These are phyloP conservation scores for Xylaria cubensis DNA, from an alignment of 495 filamentous ascomycete genomes.

Conservation along the genomic window DNA sequence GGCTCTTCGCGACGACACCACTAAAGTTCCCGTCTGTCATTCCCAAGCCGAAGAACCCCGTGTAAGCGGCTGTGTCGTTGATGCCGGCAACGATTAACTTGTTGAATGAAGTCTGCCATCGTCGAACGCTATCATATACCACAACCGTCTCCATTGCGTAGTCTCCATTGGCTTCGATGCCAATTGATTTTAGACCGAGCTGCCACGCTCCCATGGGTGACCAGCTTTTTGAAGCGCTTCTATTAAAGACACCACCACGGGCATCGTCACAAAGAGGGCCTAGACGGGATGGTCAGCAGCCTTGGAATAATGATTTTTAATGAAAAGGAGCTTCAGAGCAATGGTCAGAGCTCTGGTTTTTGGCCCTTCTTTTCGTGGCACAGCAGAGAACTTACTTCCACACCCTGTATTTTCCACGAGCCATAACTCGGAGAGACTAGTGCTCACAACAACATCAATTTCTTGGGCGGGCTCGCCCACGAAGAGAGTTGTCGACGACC, in stretches of 20 bases:
- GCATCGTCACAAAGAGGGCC: slow-evolving; percentile 49
- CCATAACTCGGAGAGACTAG: slow-evolving; percentile 64
- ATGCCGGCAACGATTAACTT: slow-evolving; percentile 60
- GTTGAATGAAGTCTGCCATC: slow-evolving; percentile 51
- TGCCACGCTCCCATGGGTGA: slow-evolving; percentile 59
- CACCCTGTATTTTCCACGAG: slow-evolving; percentile 61
- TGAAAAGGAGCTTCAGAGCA: background rate
- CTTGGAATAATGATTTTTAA: background rate
- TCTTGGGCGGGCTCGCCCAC: slow-evolving; percentile 64
- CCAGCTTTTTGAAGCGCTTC: slow-evolving; percentile 62
- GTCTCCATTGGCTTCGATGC: slow-evolving; percentile 58
- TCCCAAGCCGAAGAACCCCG: slow-evolving; percentile 65
- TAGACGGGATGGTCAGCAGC: slow-evolving; percentile 35
- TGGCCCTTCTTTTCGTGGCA: background rate
- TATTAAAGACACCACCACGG: slow-evolving; percentile 62
- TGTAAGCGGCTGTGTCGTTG: slow-evolving; percentile 61
- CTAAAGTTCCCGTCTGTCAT: slow-evolving; percentile 52
- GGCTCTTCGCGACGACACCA: slow-evolving; percentile 42
- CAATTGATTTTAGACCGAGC: slow-evolving; percentile 61
- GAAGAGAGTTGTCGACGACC: slow-evolving; percentile 60
- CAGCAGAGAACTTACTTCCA: slow-evolving; percentile 40
- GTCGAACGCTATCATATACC: slow-evolving; percentile 50
- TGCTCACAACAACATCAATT: slow-evolving; percentile 63
- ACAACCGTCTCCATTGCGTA: slow-evolving; percentile 65
- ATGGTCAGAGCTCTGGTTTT: background rate